A percentile compares a stretch with the other conserved stretches of the same genome.
These are phyloP conservation scores for Pseudocohnilembus persalinus DNA, from an alignment of 169 alveolate genomes.

Conservation along the genomic window DNA sequence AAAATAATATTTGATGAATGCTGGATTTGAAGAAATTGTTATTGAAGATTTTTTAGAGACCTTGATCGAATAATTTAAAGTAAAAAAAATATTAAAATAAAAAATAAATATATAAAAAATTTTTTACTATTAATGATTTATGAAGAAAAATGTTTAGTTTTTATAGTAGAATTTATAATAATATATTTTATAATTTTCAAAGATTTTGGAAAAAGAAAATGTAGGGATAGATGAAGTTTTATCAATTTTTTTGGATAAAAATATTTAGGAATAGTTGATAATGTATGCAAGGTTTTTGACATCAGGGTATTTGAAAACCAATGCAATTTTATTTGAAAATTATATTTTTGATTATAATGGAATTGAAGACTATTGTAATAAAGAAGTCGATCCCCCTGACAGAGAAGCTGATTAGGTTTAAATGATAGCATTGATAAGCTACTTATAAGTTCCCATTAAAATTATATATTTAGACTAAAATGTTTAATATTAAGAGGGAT, in stretches of 20 bases:
- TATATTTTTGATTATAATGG: slow-evolving; percentile 51
- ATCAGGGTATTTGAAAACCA: slow-evolving; percentile 57
- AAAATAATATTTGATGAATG: slow-evolving; percentile 48
- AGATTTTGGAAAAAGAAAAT: slow-evolving; percentile 13
- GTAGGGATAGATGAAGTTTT: slow-evolving; percentile 17
- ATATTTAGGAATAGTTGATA: slow-evolving; percentile 46
- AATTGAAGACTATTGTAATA: slow-evolving; percentile 45
- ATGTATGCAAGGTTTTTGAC: slow-evolving; percentile 65
- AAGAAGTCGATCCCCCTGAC: slow-evolving; percentile 65
- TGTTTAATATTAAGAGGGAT: slow-evolving; percentile 26
- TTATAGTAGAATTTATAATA: background rate
- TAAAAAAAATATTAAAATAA: slow-evolving; percentile 12
- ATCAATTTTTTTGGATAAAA: slow-evolving; percentile 54
- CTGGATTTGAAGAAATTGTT: slow-evolving; percentile 64
- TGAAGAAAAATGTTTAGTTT: background rate
- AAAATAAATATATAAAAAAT: slow-evolving; percentile 5
- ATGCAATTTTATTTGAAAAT: slow-evolving; percentile 59
- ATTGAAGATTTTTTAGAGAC: slow-evolving; percentile 69
- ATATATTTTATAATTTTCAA: background rate
- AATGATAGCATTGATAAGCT: slow-evolving; percentile 56
- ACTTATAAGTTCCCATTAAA: slow-evolving; percentile 53
- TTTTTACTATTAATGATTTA: background rate
- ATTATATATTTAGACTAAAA: slow-evolving; percentile 51
- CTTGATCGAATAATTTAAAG: slow-evolving; percentile 44
- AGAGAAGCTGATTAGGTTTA: slow-evolving; percentile 65